Conservation (phyloP, 106 monocot species). For the Narthecium ossifragum region DNA sequence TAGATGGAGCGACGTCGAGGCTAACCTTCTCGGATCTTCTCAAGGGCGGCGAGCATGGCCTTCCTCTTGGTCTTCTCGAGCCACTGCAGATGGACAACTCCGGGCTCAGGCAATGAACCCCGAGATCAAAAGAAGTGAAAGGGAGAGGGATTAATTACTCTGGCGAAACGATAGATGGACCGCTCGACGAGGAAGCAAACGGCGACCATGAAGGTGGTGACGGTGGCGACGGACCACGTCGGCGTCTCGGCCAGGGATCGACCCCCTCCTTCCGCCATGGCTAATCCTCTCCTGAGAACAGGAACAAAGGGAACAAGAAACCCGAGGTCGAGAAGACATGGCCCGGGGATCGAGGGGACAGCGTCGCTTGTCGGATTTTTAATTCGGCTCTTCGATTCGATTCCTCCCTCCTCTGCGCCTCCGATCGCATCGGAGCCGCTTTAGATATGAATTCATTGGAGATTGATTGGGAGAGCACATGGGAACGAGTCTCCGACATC, state of each 20-base stretch:
- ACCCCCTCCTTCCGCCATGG: conserved; percentile 62
- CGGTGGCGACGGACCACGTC: conserved; percentile 87
- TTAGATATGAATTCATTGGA: too few relatives aligned
- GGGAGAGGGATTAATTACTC: conserved; percentile 10
- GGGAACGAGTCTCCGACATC: not conserved
- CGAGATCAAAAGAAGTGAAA: not conserved
- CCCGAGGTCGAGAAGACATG: not conserved
- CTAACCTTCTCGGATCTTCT: conserved; percentile 83
- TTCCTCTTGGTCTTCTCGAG: conserved; percentile 76
- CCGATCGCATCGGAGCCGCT: too few relatives aligned
- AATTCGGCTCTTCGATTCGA: too few relatives aligned
- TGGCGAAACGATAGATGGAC: conserved; percentile 56
- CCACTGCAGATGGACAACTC: too few relatives aligned
- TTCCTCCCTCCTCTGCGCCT: too few relatives aligned
- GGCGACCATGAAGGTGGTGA: conserved; percentile 76
- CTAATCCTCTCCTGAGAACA: not conserved
- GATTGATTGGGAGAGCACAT: not conserved
- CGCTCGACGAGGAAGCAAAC: conserved; percentile 88
- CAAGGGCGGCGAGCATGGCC: conserved; percentile 76
- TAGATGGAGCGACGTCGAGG: not conserved
- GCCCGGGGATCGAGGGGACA: not conserved
- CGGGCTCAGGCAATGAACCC: too few relatives aligned
- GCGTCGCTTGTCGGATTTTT: not conserved
- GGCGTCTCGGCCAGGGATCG: conserved; percentile 90
- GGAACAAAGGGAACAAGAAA: not conserved